Evolutionary conservation across 352 stramenopile species (phyloP), one percentile per base, ranked within the genome.

Genomic region (Phytophthora tentaculata): DNA sequence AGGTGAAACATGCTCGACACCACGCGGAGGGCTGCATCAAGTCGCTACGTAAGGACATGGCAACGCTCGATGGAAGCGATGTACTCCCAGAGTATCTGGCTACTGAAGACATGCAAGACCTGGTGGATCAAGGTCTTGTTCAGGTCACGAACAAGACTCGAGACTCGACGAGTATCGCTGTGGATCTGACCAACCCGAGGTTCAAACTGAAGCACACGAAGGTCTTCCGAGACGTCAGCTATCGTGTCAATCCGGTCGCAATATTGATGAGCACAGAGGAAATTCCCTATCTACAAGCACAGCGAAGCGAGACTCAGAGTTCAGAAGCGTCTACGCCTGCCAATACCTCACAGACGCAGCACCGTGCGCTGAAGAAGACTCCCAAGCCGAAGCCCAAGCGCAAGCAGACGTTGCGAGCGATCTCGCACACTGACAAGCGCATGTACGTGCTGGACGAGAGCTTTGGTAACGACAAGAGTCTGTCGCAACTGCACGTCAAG

Each of bases 211-310:
- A 77, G 19, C 58, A 71, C 39, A 50, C 80, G 5, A 77, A 72
- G 17, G 43, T 91, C 5, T 74, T 74, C 10, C 75, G 74, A 59
- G 59, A 63, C 14, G 65, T 67, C 9, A 61, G 23, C 7, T 89
- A 89, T 32, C 82, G 76, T 2, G 73, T 88, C 9, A 92, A 83
- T 20, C 79, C 79, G 0, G 37, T 89, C 9, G 71, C 81, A 0
- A 49, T 82, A 20, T 39, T 92, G 14, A 51, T 84, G 47, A 73
- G 39, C 16, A 29, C 50, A 2, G 70, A 86, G 13, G 78, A 86
- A 47, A 67, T 90, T 32, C 69, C 72, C 12, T 28, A 70, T 47
- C 14, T 67, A 29, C 17, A 17, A 16, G 12, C 13, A 22, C 16
- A 55, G 5, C 29, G 51, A 16, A 7, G 32, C 62, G 20, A 32